Evolutionary conservation across 441 rosid genomes (phyloP).

Genomic region (Cnidoscolus chayamansa): DNA sequence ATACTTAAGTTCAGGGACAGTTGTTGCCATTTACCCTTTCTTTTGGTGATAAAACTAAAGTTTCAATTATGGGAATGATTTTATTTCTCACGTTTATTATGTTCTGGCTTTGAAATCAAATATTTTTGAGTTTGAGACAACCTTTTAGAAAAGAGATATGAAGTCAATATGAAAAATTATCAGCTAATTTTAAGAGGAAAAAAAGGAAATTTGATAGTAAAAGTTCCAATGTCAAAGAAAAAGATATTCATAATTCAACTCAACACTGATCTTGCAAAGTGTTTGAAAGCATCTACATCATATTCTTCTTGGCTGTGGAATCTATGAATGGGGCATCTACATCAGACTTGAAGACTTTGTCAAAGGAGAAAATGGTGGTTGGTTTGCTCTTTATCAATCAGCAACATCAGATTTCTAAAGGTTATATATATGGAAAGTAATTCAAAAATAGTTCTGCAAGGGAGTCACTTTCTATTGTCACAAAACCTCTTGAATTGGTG

Average conservation of each 20-base stretch:
- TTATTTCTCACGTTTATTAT: slow-evolving; percentile 9
- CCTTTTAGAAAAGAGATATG: slow-evolving; percentile 7
- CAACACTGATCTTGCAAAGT: not conserved
- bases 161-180: not conserved
- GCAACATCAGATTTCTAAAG: not conserved
- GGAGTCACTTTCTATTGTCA: not conserved
- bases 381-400: not conserved
- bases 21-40: not conserved
- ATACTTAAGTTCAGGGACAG: too few species aligned
- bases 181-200: not conserved
- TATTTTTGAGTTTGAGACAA: not conserved
- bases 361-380: not conserved
- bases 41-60: slow-evolving; percentile 7
- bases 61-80: not conserved
- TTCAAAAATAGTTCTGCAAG: not conserved
- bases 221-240: not conserved
- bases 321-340: not conserved
- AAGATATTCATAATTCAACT: slow-evolving; percentile 6
- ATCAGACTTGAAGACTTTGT: not conserved
- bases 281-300: not conserved
- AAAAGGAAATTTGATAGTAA: not conserved
- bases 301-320: slow-evolving; percentile 1
- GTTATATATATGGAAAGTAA: not conserved
- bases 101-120: not conserved
- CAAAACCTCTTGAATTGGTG: not conserved